A percentile compares a stretch with the other conserved stretches of the same genome.
phyloP scores from a whole-genome alignment of 116 monocot genomes.

The Zostera marina region DNA sequence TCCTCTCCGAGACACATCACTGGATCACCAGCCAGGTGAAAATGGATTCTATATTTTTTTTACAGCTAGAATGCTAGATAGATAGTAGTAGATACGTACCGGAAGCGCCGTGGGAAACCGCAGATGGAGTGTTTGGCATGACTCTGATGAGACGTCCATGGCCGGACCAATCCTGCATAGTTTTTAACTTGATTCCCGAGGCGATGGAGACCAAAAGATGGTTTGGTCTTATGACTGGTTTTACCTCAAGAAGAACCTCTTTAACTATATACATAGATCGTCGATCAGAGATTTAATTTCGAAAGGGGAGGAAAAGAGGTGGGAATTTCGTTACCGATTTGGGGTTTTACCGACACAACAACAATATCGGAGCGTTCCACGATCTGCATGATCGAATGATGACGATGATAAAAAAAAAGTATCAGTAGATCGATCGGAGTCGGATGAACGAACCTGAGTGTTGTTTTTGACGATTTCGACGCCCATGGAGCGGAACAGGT shows the following conservation, averaged over 20 bases:
- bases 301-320: too few species aligned
- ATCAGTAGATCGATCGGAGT: not conserved
- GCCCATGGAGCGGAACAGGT: conserved; percentile 53
- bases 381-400: conserved; percentile 68
- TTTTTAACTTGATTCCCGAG: conserved; percentile 77
- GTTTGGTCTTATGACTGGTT: conserved; percentile 40
- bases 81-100: too few species aligned
- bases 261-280: conserved; percentile 35
- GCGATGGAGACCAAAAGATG: conserved; percentile 89
- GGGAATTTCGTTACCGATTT: too few species aligned
- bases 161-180: conserved; percentile 55
- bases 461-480: conserved; percentile 37
- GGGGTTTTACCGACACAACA: conserved; percentile 87
- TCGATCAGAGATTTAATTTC: too few species aligned
- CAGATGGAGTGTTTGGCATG: conserved; percentile 96
- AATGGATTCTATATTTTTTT: too few species aligned
- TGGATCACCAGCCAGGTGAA: conserved; percentile 12
- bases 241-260: conserved; percentile 62
- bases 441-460: conserved; percentile 20
- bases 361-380: conserved; percentile 59
- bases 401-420: not conserved
- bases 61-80: too few species aligned
- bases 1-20: conserved; percentile 76
- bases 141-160: conserved; percentile 75
- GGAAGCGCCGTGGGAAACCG: conserved; percentile 81